These are phyloP conservation scores for Pyrenochaeta sp. DNA, from an alignment of 2,329 filamentous ascomycete species.

Conservation along the genomic window DNA sequence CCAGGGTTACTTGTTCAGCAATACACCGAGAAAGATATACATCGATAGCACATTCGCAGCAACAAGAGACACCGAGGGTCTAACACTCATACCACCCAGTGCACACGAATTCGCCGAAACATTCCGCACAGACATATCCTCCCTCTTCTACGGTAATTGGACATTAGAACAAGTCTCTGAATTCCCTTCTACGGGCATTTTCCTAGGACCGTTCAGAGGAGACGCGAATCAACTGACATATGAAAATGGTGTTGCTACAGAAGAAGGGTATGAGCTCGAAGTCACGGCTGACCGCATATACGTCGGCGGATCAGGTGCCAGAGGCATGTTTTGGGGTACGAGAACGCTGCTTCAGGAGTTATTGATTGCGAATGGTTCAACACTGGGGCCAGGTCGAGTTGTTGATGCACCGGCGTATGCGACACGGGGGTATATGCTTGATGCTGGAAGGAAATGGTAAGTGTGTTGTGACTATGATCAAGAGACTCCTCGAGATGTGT, in stretches of 20 bases:
- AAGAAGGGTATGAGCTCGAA: conserved; percentile 60
- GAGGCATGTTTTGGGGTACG: conserved; percentile 59
- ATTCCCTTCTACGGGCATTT: conserved; percentile 52
- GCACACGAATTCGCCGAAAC: conserved; percentile 58
- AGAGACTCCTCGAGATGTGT: no score
- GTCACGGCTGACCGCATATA: conserved; percentile 43
- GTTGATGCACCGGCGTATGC: conserved; percentile 54
- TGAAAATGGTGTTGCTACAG: conserved; percentile 55
- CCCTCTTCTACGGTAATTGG: conserved; percentile 53
- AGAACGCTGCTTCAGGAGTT: conserved; percentile 55
- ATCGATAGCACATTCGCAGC: conserved; percentile 52
- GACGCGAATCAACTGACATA: conserved; percentile 50
- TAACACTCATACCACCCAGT: conserved; percentile 61
- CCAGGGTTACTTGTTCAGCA: conserved; percentile 31
- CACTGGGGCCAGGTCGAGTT: conserved; percentile 36
- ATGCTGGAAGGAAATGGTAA: conserved; percentile 56
- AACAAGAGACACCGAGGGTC: conserved; percentile 52
- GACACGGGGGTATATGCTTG: conserved; percentile 56
- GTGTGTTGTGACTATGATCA: no score
- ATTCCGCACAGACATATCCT: conserved; percentile 55
- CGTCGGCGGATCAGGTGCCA: conserved; percentile 53
- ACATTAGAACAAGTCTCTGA: conserved; percentile 48
- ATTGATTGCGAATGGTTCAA: conserved; percentile 45
- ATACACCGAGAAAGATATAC: conserved; percentile 48
- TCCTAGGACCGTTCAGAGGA: conserved; percentile 48